Base-by-base conservation (phyloP, 2,329 filamentous ascomycete species). In the Trichoderma hamatum region DNA sequence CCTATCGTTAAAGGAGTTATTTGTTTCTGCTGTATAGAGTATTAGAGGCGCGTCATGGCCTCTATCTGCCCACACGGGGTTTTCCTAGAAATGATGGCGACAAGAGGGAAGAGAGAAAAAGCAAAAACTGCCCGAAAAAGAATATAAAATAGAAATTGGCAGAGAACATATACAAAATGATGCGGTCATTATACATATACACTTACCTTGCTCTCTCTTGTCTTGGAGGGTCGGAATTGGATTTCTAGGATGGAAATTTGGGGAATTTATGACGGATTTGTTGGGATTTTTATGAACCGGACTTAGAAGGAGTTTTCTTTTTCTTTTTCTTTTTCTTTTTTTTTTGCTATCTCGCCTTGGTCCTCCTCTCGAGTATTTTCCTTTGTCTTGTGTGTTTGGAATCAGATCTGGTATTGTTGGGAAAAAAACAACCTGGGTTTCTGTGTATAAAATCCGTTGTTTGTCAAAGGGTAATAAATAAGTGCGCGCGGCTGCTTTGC, bases 41-140 rank as follows among this genome's bases (percentile, higher is more conserved):
- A 14, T 54, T 52, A 61, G 65, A 61, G 56, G 56, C 56, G 32
- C 24, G 79, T 76, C 81, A 82, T 77, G 79, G 82, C 79, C 85
- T 85, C 84, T 85, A 76, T 83, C 84, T 16, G 83, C 83, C 51
- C 78, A 74, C 83, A 79, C 32, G 82, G 82, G 59, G 83, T 10
- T 80, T 78, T 7, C 77, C 2, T 59, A 24, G 62, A 58, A 24
- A 49, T 66, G 62, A 61, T 54, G 65, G 28, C 24, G n/a, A 60
- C 34, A 54, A 61, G n/a, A 39, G 39, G 19, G 26, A 26, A n/a
- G n/a, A 58, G 58, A 68, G 51, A 67, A 67, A n/a, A 32, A 36
- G 26, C 10, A 58, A 51, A 67, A 59, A 16, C 36, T 9, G 24
- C 36, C 13, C 21, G 21, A 59, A 65, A 43, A 65, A 55, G 39